Conservation (phyloP, 2,329 filamentous ascomycete genomes). For the Stenocarpella maydis region DNA sequence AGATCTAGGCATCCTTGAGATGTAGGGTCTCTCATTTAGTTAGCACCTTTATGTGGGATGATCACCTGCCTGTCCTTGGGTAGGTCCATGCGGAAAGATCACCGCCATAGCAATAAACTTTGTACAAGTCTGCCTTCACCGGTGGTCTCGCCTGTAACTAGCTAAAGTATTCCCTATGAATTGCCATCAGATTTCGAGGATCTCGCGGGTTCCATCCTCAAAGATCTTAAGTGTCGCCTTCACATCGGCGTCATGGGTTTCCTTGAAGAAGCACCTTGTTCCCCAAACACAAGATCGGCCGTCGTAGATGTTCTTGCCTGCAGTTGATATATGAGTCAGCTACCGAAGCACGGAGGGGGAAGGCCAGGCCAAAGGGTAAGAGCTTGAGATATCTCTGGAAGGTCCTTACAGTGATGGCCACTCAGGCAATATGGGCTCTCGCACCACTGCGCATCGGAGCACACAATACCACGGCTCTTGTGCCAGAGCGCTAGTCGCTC, state of each 20-base stretch:
- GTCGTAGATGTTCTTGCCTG: slow-evolving; percentile 32
- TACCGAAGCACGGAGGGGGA: too few relatives aligned
- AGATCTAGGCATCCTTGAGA: neutral
- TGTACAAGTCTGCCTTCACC: neutral
- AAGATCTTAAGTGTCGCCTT: slow-evolving; percentile 27
- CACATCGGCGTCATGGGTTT: slow-evolving; percentile 28
- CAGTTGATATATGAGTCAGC: too few relatives aligned
- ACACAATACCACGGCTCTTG: slow-evolving; percentile 34
- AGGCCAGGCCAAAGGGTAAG: too few relatives aligned
- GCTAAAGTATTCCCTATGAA: neutral
- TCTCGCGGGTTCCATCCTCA: slow-evolving; percentile 31
- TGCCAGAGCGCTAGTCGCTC: slow-evolving; percentile 34
- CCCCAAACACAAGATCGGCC: slow-evolving; percentile 25
- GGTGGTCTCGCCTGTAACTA: neutral
- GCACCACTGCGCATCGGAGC: slow-evolving; percentile 29
- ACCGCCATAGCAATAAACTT: neutral
- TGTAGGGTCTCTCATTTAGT: neutral
- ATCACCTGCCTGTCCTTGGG: neutral
- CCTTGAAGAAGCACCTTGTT: slow-evolving; percentile 32
- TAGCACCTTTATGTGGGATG: neutral
- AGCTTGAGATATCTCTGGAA: too few relatives aligned
- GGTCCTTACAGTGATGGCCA: slow-evolving; percentile 34
- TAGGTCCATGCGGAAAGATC: neutral
- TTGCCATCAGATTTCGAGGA: neutral
- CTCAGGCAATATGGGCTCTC: slow-evolving; percentile 27